Percentiles rank a stretch among this genome's conserved stretches.
These are phyloP conservation scores for Chlorella variabilis DNA, from an alignment of 163 green algal genomes.

Conservation along the genomic window DNA sequence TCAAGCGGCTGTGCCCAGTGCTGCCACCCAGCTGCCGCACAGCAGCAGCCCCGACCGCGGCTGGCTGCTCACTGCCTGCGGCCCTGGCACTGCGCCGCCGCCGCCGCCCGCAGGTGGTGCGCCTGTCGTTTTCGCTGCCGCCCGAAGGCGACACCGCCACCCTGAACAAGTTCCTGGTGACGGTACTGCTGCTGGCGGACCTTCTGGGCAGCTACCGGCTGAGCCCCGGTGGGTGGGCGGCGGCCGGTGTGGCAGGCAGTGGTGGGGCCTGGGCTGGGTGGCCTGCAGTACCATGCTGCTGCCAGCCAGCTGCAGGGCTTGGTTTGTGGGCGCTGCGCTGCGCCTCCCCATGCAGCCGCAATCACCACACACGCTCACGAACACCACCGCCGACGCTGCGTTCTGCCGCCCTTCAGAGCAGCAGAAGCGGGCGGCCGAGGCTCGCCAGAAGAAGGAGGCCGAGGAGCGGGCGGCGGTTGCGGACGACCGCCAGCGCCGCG, in stretches of 20 bases:
- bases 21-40: no score
- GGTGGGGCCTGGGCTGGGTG: no score
- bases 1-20: no score
- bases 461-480: constrained; percentile 4
- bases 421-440: constrained; percentile 33
- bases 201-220: constrained; percentile 39
- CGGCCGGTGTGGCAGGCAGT: not conserved
- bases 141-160: not conserved
- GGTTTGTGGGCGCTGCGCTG: no score
- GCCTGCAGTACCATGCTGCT: no score
- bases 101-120: constrained; percentile 28
- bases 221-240: not conserved
- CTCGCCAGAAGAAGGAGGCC: constrained; percentile 4
- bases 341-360: no score
- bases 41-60: no score
- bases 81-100: no score
- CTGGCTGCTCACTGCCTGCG: no score
- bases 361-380: not conserved
- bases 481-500: constrained; percentile 1
- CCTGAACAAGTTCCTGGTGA: constrained; percentile 19
- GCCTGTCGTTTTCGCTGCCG: constrained; percentile 36
- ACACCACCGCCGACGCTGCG: not conserved
- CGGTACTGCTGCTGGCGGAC: constrained; percentile 29
- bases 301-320: no score
- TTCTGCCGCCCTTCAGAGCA: constrained; percentile 36